Percentiles rank a stretch among this genome's conserved stretches.
Conservation (phyloP, 2,329 filamentous ascomycete species). For the Cercospora nicotianae region DNA sequence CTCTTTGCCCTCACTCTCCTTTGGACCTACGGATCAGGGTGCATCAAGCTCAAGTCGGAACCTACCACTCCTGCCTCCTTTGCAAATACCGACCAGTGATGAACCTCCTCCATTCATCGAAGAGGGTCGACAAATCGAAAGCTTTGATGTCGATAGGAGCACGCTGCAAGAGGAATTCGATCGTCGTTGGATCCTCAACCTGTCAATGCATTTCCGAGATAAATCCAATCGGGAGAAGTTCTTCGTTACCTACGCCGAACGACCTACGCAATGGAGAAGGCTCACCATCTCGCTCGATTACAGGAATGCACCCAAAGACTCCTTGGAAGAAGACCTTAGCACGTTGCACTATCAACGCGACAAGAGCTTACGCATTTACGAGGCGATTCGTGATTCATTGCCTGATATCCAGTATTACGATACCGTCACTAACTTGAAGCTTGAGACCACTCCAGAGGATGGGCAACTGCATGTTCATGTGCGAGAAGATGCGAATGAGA, state of each 20-base stretch:
- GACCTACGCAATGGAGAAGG: conserved; percentile 74
- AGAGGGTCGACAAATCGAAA: conserved; percentile 38
- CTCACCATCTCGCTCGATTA: conserved; percentile 96
- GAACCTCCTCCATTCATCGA: conserved; percentile 18
- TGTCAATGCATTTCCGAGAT: conserved; percentile 98
- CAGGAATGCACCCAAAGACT: conserved; percentile 73
- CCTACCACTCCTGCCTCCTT: conserved; percentile 24
- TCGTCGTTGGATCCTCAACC: conserved; percentile 82
- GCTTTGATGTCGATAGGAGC: conserved; percentile 53
- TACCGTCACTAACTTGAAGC: conserved; percentile 91
- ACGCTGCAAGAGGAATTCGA: conserved; percentile 80
- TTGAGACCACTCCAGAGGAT: conserved; percentile 81
- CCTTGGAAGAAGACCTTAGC: conserved; percentile 80
- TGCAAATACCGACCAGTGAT: conserved; percentile 26
- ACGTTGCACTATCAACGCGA: conserved; percentile 80
- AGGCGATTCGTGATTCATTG: conserved; percentile 88
- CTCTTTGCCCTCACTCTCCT: conserved; percentile 6
- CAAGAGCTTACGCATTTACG: conserved; percentile 90
- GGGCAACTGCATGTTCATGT: conserved; percentile 92
- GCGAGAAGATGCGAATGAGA: conserved; percentile 95
- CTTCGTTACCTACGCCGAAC: conserved; percentile 90
- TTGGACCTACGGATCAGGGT: conserved; percentile 4
- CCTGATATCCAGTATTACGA: conserved; percentile 94
- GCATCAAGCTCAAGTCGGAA: conserved; percentile 17
- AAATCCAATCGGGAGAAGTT: conserved; percentile 93